A percentile compares a stretch with the other conserved stretches of the same genome.
phyloP scores from a whole-genome alignment of 2,329 filamentous ascomycete species.

The Beauveria sp. region DNA sequence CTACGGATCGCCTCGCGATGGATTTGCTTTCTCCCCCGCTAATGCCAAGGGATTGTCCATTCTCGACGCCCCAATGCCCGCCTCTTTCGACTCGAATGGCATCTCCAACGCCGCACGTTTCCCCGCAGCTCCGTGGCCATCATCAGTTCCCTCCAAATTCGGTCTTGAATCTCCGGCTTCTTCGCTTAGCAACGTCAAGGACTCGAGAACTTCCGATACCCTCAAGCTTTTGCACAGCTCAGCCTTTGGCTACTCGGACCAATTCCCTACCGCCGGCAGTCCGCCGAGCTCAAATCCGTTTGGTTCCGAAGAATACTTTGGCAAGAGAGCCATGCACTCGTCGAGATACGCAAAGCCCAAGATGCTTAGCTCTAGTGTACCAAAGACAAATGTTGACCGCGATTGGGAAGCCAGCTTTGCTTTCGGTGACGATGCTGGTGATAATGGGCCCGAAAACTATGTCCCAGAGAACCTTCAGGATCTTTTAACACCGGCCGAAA shows the following conservation, averaged over 20 bases:
- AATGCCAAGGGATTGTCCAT: slow-evolving; percentile 72
- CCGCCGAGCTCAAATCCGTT: slow-evolving; percentile 45
- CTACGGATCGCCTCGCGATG: slow-evolving; percentile 80
- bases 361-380: slow-evolving; percentile 60
- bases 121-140: slow-evolving; percentile 70
- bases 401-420: slow-evolving; percentile 64
- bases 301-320: slow-evolving; percentile 51
- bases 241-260: slow-evolving; percentile 58
- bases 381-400: slow-evolving; percentile 53
- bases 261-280: slow-evolving; percentile 45
- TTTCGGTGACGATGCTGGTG: slow-evolving; percentile 59
- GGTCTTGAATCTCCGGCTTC: slow-evolving; percentile 78
- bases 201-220: slow-evolving; percentile 53
- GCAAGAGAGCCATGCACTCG: slow-evolving; percentile 65
- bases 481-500: slow-evolving; percentile 58
- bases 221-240: slow-evolving; percentile 59
- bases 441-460: slow-evolving; percentile 42
- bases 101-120: slow-evolving; percentile 86
- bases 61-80: slow-evolving; percentile 83
- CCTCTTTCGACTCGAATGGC: slow-evolving; percentile 93
- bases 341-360: slow-evolving; percentile 60
- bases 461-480: slow-evolving; percentile 66
- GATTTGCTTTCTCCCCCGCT: slow-evolving; percentile 72
- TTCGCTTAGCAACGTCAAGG: slow-evolving; percentile 53
- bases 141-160: slow-evolving; percentile 88